Evolutionary conservation across 1,284 basidiomycete species (phyloP).

Genomic region (Malassezia brasiliensis): DNA sequence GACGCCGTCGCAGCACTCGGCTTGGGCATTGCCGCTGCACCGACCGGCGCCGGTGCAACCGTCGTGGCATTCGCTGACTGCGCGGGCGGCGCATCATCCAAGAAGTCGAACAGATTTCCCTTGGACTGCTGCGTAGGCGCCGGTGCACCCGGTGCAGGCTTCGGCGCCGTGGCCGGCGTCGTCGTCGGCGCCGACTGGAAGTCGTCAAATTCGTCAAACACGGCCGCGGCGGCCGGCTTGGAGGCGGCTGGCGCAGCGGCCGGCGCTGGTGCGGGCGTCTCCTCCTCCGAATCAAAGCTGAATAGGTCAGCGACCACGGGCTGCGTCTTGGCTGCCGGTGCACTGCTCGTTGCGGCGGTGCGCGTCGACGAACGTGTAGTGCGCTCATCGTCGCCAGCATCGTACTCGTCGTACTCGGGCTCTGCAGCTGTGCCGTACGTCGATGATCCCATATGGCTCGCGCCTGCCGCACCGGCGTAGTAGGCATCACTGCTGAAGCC

Average conservation of each 20-base stretch:
- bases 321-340: constrained; percentile 18
- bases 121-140: constrained; percentile 60
- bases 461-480: constrained; percentile 51
- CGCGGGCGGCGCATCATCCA: constrained; percentile 36
- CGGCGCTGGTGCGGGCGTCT: constrained; percentile 47
- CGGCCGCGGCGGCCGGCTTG: constrained; percentile 1
- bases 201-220: constrained; percentile 39
- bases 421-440: constrained; percentile 53
- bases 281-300: constrained; percentile 61
- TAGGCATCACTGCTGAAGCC: constrained; percentile 68
- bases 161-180: not conserved
- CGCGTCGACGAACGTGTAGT: constrained; percentile 18
- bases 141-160: constrained; percentile 11
- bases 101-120: constrained; percentile 53
- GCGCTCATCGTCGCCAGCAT: constrained; percentile 87
- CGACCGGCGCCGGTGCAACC: constrained; percentile 2
- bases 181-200: constrained; percentile 22
- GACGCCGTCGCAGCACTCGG: not conserved
- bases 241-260: constrained; percentile 28
- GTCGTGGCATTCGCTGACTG: constrained; percentile 1
- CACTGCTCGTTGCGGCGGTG: constrained; percentile 12
- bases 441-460: constrained; percentile 54
- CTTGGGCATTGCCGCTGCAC: not conserved
- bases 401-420: constrained; percentile 72
- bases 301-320: constrained; percentile 59